A percentile compares a stretch with the other conserved stretches of the same genome.
These are phyloP conservation scores for Verticillium tricorpus DNA, from an alignment of 2,329 filamentous ascomycete genomes.

Conservation along the genomic window DNA sequence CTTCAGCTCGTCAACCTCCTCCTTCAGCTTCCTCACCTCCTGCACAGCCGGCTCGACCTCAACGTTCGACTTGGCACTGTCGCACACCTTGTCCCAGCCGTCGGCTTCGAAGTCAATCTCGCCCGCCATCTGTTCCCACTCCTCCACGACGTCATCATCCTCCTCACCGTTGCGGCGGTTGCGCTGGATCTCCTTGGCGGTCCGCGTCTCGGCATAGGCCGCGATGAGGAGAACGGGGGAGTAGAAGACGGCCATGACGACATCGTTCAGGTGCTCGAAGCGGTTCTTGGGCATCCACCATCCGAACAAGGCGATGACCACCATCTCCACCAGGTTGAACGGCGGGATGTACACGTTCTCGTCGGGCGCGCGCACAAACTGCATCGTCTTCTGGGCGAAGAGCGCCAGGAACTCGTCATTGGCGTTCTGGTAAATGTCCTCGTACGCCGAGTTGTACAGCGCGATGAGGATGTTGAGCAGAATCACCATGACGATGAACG, in stretches of 20 bases:
- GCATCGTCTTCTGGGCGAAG: slow-evolving; percentile 91
- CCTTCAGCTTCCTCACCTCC: slow-evolving; percentile 58
- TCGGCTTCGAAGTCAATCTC: slow-evolving; percentile 77
- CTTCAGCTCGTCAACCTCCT: slow-evolving; percentile 56
- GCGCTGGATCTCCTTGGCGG: slow-evolving; percentile 60
- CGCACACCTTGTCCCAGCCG: slow-evolving; percentile 79
- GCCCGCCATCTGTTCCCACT: slow-evolving; percentile 81
- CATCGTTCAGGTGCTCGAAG: slow-evolving; percentile 83
- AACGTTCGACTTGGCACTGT: slow-evolving; percentile 73
- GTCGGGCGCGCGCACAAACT: slow-evolving; percentile 92
- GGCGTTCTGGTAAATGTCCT: slow-evolving; percentile 89
- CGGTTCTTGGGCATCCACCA: slow-evolving; percentile 81
- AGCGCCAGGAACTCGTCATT: slow-evolving; percentile 94
- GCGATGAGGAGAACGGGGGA: slow-evolving; percentile 76
- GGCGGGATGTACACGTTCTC: slow-evolving; percentile 98
- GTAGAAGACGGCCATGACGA: slow-evolving; percentile 83
- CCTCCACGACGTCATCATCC: slow-evolving; percentile 94
- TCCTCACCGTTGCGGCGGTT: slow-evolving; percentile 79
- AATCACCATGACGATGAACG: slow-evolving; percentile 91
- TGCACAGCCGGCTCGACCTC: slow-evolving; percentile 72
- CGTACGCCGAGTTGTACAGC: slow-evolving; percentile 93
- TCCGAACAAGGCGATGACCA: slow-evolving; percentile 75
- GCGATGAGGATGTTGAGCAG: slow-evolving; percentile 95
- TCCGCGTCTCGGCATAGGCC: slow-evolving; percentile 64
- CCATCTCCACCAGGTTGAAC: slow-evolving; percentile 88